Percentiles rank a stretch among this genome's conserved stretches.
These are phyloP conservation scores for Kentomonas sorsogonicus DNA, from an alignment of 208 protist genomes.

Conservation along the genomic window DNA sequence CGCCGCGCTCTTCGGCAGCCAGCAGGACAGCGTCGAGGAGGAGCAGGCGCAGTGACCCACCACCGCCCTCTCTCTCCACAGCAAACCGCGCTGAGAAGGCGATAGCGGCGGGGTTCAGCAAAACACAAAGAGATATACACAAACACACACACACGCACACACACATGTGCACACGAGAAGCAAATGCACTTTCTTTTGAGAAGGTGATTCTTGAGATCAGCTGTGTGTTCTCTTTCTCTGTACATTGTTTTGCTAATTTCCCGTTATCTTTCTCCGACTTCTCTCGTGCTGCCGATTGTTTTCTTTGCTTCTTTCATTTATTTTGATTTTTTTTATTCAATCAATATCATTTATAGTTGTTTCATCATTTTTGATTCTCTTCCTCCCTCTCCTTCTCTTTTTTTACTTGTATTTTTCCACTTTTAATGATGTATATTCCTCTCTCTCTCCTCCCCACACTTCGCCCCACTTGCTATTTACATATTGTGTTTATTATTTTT, in stretches of 20 bases:
- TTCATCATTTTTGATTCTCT: no score
- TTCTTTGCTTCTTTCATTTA: background rate
- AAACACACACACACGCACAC: background rate
- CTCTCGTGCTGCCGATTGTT: background rate
- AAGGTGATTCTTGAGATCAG: background rate
- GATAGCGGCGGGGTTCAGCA: background rate
- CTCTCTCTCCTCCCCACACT: background rate
- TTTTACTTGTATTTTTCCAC: no score
- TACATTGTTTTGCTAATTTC: background rate
- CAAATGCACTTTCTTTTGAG: background rate
- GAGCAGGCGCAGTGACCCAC: constrained; percentile 8
- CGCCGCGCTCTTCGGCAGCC: constrained; percentile 8
- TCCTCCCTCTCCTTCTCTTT: no score
- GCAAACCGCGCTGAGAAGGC: background rate
- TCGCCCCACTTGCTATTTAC: no score
- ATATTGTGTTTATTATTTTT: no score
- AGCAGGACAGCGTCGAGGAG: constrained; percentile 17
- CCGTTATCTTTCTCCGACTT: background rate
- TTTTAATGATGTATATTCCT: background rate
- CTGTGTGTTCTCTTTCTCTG: constrained; percentile 4
- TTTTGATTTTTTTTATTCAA: constrained; percentile 8
- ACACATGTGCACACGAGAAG: no score
- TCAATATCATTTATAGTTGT: no score
- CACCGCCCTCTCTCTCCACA: no score
- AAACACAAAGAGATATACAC: no score